These are phyloP conservation scores for Boletellus sp. DNA, from an alignment of 768 basidiomycete genomes.

Conservation along the genomic window DNA sequence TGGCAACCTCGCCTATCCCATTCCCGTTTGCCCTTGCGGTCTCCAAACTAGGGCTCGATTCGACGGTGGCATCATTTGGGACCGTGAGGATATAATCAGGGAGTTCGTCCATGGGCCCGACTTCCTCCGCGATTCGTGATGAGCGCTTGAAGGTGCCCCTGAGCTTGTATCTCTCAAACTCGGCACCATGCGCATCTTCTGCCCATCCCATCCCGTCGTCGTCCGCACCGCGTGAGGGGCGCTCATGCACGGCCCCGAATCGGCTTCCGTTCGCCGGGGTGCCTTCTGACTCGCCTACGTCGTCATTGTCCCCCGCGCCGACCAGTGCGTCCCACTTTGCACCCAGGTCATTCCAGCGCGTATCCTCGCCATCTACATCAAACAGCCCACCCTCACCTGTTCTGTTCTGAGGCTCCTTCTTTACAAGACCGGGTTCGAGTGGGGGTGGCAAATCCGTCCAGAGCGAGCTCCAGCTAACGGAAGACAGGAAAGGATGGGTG, in stretches of 20 bases:
- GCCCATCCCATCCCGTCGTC: constrained; percentile 53
- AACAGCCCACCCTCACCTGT: not conserved
- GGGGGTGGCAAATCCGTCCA: constrained; percentile 63
- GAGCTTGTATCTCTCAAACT: constrained; percentile 25
- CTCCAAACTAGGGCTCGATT: not conserved
- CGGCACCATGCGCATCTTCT: constrained; percentile 40
- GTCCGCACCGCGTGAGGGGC: not conserved
- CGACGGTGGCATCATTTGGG: not conserved
- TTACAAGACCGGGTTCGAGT: constrained; percentile 55
- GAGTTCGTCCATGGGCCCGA: constrained; percentile 45
- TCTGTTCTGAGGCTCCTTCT: constrained; percentile 36
- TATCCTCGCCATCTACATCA: constrained; percentile 29
- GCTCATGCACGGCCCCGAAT: not conserved
- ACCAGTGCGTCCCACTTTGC: constrained; percentile 52
- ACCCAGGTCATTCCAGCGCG: constrained; percentile 51
- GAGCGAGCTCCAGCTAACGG: constrained; percentile 57
- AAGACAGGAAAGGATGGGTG: constrained; percentile 57
- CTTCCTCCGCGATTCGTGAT: constrained; percentile 31
- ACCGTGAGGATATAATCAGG: constrained; percentile 27
- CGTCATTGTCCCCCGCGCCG: constrained; percentile 24
- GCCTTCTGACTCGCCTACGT: constrained; percentile 14
- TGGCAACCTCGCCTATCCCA: not conserved
- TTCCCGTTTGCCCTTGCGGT: not conserved
- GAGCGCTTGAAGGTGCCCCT: constrained; percentile 14
- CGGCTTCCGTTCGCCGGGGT: not conserved